These are phyloP conservation scores for Paramecium octaurelia DNA, from an alignment of 73 alveolate genomes.

Conservation along the genomic window DNA sequence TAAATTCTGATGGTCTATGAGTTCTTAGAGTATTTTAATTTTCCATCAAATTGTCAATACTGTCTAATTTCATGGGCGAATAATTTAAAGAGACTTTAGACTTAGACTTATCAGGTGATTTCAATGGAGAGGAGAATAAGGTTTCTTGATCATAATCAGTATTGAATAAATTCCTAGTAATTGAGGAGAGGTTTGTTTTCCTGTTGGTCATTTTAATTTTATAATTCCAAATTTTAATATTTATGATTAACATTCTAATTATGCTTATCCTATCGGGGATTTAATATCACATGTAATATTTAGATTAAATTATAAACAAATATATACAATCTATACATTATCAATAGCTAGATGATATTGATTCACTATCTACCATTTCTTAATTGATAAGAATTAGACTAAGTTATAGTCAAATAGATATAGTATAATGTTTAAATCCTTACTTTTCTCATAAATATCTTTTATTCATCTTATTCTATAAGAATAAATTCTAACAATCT, in stretches of 20 bases:
- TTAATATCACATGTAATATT: neutral
- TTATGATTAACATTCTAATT: neutral
- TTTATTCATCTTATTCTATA: neutral
- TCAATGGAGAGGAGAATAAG: neutral
- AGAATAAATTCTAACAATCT: too few relatives aligned
- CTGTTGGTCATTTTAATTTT: neutral
- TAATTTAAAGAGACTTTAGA: neutral
- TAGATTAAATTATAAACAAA: neutral
- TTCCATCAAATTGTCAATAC: neutral
- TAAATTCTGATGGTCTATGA: neutral
- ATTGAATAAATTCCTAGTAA: neutral
- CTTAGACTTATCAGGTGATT: neutral
- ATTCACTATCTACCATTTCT: neutral
- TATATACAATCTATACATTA: neutral
- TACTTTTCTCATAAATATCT: neutral
- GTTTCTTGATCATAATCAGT: neutral
- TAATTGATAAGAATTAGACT: too few relatives aligned
- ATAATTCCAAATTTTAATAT: neutral
- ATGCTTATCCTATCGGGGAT: neutral
- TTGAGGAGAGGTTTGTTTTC: neutral
- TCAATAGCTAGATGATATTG: too few relatives aligned
- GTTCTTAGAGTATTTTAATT: neutral
- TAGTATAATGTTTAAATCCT: too few relatives aligned
- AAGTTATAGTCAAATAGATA: neutral
- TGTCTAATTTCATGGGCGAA: neutral